Percentiles rank a stretch among this genome's conserved stretches.
Evolutionary conservation across 2,329 filamentous ascomycete species (phyloP).

Genomic region (Colletotrichum australisinense): DNA sequence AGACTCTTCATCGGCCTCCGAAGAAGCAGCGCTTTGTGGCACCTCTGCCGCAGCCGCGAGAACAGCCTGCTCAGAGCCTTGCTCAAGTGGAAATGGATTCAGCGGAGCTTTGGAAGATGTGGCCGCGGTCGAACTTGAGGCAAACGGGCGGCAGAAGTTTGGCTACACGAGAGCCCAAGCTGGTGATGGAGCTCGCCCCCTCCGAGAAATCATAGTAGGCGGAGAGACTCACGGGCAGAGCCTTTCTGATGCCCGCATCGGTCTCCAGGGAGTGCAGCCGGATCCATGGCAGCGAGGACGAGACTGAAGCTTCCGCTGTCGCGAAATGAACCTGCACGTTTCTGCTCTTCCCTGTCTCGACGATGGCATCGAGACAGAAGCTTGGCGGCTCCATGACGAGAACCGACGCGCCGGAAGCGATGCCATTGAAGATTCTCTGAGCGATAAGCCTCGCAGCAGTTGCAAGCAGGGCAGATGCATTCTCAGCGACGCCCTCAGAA

Average conservation of each 20-base stretch:
- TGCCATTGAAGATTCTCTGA: neutral
- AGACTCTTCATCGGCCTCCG: neutral
- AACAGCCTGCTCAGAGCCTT: neutral
- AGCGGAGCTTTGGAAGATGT: neutral
- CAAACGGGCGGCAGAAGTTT: neutral
- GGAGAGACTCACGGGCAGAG: neutral
- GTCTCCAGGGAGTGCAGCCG: neutral
- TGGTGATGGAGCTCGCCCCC: too few species aligned
- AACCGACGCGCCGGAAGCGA: neutral
- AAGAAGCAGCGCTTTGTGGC: neutral
- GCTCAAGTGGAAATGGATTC: neutral
- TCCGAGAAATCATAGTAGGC: neutral
- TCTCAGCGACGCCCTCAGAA: neutral
- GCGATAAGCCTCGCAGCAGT: neutral
- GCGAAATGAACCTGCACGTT: neutral
- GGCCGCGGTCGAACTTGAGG: neutral
- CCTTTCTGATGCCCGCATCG: neutral
- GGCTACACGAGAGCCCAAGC: constrained; percentile 1
- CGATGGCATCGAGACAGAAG: neutral
- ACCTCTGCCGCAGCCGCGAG: neutral
- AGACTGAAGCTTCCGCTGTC: neutral
- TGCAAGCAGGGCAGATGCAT: neutral
- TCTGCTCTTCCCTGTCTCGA: neutral
- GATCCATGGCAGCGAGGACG: neutral
- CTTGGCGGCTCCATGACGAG: constrained; percentile 7